Base-by-base conservation (phyloP, 2,329 filamentous ascomycete species). In the Cladosporium sp. region DNA sequence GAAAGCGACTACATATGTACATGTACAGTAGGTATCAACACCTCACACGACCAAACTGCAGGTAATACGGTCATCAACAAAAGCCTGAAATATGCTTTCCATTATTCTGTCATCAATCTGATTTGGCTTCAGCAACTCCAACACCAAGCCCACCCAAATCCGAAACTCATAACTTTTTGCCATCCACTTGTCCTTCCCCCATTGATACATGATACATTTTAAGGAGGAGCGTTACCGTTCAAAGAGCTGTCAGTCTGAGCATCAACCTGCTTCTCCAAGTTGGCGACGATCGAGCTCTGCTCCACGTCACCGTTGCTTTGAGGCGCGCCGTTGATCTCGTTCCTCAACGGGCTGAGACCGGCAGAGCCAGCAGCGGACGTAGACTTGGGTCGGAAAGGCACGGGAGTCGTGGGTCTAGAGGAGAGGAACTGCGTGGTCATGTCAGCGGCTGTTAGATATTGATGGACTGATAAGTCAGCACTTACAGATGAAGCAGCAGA, bases 401-500 rank as follows among this genome's bases (percentile, higher is more conserved):
- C 80, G 19, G 88, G 88, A 40, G 88, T 91, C 36, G 83, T 82
- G 2, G 88, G 86, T 61, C 86, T 80, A 64, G 85, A 89, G 25
- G 84, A 80, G 37, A 91, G 81, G 74, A 93, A 93, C 89, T 92
- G 68, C 1, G 25, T 17, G 25, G 49, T 34, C 5, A 3, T 28
- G 51, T 62, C 28, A 65, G 64, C 38, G 30, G 17, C 8, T 22
- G 5, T 28, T 34, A 8, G 4, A 34, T 9, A 3, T 11, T 3
- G 30, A 34, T 34, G 30, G 5, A 28, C 57, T 56, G 28, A 38
- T 25, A 25, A 25, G 19, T 14, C 22, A 28, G n/a, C n/a, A 82
- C 88, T 84, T 80, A 95, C 91, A 70, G 89, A 93, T 73, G 86
- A 90, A 56, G 92, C 92, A 51, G 92, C 92, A 66, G 88, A 89